These are phyloP conservation scores for Erythrophleum fordii DNA, from an alignment of 306 rosid genomes.

Conservation along the genomic window DNA sequence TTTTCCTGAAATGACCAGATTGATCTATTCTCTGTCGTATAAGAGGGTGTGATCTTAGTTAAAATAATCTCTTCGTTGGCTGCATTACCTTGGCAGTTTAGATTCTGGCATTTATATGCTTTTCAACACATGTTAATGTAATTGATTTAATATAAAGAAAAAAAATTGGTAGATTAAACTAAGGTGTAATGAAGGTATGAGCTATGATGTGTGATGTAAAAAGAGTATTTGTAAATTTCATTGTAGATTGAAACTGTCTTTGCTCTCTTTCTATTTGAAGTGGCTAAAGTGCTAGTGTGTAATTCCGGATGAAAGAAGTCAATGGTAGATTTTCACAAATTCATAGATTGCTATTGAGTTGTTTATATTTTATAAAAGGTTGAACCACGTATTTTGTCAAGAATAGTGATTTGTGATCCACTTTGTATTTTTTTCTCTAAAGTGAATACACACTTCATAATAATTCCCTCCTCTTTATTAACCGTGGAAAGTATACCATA, in stretches of 20 bases:
- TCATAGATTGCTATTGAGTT: neutral
- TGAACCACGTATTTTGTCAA: neutral
- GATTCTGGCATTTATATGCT: neutral
- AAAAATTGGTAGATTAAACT: neutral
- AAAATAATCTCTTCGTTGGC: neutral
- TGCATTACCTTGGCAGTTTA: slow-evolving; percentile 5
- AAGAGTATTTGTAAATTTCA: neutral
- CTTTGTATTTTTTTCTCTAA: neutral
- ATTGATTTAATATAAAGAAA: neutral
- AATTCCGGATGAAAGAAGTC: neutral
- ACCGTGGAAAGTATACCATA: too few species aligned
- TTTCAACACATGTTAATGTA: neutral
- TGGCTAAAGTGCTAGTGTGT: neutral
- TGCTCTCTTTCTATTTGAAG: neutral
- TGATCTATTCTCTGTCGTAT: slow-evolving; percentile 4
- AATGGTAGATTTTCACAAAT: neutral
- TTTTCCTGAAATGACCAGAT: neutral
- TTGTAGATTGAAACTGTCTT: neutral
- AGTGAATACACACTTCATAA: neutral
- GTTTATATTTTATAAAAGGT: too few species aligned
- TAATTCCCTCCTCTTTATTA: too few species aligned
- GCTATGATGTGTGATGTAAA: neutral
- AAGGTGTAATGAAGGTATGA: neutral
- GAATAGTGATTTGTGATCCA: neutral
- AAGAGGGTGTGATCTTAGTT: slow-evolving; percentile 2